Evolutionary conservation across 306 rosid species (phyloP).

Genomic region (Sindora glabra): DNA sequence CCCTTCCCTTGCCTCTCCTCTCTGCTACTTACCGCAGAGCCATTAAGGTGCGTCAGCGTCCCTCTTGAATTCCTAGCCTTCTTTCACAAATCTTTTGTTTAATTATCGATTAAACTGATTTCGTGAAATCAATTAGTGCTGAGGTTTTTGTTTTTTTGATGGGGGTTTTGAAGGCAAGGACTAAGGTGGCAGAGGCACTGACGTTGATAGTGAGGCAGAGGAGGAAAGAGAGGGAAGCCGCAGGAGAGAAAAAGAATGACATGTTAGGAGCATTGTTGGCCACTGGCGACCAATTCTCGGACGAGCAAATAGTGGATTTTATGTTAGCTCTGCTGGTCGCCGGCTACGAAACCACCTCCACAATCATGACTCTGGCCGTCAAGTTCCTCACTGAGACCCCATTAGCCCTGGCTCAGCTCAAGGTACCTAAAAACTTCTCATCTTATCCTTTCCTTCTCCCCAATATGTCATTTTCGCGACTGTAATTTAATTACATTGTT

Average conservation of each 20-base stretch:
- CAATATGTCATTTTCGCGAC: too few relatives aligned
- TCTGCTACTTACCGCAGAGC: conserved; percentile 86
- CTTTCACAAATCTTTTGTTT: background rate
- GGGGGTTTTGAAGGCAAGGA: conserved; percentile 53
- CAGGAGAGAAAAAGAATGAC: conserved; percentile 43
- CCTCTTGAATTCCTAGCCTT: background rate
- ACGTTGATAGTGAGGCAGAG: conserved; percentile 59
- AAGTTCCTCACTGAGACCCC: conserved; percentile 94
- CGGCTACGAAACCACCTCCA: conserved; percentile 92
- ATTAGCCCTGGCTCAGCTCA: conserved; percentile 75
- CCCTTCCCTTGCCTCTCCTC: conserved; percentile 68
- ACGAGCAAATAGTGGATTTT: conserved; percentile 84
- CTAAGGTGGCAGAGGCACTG: conserved; percentile 87
- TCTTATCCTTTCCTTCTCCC: too few relatives aligned
- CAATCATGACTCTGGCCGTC: conserved; percentile 90
- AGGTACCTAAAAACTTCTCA: too few relatives aligned
- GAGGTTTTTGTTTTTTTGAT: background rate
- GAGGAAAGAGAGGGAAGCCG: conserved; percentile 39
- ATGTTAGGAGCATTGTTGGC: conserved; percentile 78
- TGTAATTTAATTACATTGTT: too few relatives aligned
- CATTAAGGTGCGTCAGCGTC: conserved; percentile 38
- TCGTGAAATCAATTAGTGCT: background rate
- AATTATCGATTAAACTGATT: background rate
- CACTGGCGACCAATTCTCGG: conserved; percentile 64
- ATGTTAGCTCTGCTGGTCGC: conserved; percentile 83